Evolutionary conservation across 306 rosid genomes (phyloP), one percentile per base, ranked within the genome.

Genomic region (Purshia tridentata): DNA sequence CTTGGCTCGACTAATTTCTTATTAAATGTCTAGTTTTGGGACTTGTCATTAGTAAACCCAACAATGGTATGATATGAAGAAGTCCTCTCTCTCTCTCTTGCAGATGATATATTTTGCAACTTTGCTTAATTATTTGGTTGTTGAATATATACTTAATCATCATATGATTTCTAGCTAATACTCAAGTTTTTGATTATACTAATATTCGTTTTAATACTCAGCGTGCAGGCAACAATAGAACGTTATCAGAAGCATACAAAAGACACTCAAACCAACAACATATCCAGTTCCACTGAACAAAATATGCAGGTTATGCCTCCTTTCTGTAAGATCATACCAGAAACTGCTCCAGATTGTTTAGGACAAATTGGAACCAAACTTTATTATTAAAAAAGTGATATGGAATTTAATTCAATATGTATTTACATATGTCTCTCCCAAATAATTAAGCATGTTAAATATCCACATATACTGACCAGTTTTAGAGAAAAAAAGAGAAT

Each of bases 171-270:
- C 15, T 18, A 14, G 13, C 29, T 10, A 18, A 1, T 4, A 39
- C 4, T n/a, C 67, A 63, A 41, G 50, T 62, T 52, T 41, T 65
- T 22, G 13, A 65, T 45, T 47, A 16, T 20, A 29, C 61, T 50
- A 41, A 73, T 10, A 73, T 39, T 49, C 14, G 44, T 68, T 59
- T 47, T 18, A 20, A 48, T 51, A 50, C 66, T 51, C 90, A 89
- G 98, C 77, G 76, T 86, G 83, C 88, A 65, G 79, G 75, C 66
- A 46, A 72, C 88, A 13, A 80, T 92, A 70, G 98, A 81, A 66
- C 86, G 96, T 47, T 92, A 92, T 42, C 80, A 78, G 72, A 84
- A 77, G 76, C 89, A 86, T 37, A 10, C 81, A 9, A 89, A 71
- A 65, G 74, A 78, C 41, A 73, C 40, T 67, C 79, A 77, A 74